These are phyloP conservation scores for Colletotrichum endophyticum DNA, from an alignment of 2,329 filamentous ascomycete species.

Conservation along the genomic window DNA sequence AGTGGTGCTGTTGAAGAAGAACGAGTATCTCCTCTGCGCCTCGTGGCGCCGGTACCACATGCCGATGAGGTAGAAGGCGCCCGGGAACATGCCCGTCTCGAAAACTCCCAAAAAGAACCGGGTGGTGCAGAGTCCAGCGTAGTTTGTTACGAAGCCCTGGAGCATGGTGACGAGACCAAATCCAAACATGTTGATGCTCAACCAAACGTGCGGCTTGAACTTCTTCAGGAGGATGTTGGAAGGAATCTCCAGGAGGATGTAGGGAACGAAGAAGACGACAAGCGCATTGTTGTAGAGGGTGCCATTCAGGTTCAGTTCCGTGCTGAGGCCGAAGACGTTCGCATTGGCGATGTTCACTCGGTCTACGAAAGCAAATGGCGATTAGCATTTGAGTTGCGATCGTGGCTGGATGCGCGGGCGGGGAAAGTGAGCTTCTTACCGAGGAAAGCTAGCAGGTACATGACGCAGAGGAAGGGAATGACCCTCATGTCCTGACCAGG, in stretches of 20 bases:
- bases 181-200: slow-evolving; percentile 81
- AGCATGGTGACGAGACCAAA: slow-evolving; percentile 79
- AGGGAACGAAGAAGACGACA: slow-evolving; percentile 84
- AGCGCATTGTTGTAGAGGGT: slow-evolving; percentile 76
- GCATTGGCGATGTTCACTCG: slow-evolving; percentile 84
- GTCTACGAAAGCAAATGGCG: slow-evolving; percentile 37
- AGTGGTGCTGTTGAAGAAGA: slow-evolving; percentile 89
- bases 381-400: background rate
- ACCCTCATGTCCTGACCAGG: slow-evolving; percentile 59
- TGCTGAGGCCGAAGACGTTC: slow-evolving; percentile 66
- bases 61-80: slow-evolving; percentile 71
- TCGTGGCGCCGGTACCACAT: slow-evolving; percentile 92
- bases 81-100: slow-evolving; percentile 70
- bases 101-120: slow-evolving; percentile 86
- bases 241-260: slow-evolving; percentile 72
- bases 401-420: background rate
- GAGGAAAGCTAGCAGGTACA: slow-evolving; percentile 75
- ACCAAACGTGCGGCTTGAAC: slow-evolving; percentile 68
- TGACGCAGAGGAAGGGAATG: slow-evolving; percentile 73
- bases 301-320: slow-evolving; percentile 65
- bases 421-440: slow-evolving; percentile 35
- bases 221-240: slow-evolving; percentile 42
- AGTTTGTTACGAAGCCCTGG: slow-evolving; percentile 81
- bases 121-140: slow-evolving; percentile 76
- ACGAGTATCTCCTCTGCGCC: slow-evolving; percentile 88